Base-by-base conservation (phyloP, 768 basidiomycete species). In the Xerocomellus amylosporus region DNA sequence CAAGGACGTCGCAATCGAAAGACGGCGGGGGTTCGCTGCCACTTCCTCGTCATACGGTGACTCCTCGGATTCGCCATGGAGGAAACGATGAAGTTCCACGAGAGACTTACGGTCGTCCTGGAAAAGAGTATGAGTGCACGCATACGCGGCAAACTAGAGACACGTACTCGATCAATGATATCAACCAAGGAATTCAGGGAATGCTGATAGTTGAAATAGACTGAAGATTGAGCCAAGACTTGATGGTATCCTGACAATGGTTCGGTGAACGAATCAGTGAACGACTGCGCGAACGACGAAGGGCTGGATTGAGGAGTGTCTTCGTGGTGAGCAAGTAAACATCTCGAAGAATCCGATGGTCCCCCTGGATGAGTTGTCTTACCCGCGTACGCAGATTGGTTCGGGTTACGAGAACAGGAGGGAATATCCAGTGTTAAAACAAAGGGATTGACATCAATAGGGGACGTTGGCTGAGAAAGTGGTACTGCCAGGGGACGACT, bases 171-270 rank as follows among this genome's bases (percentile, higher is more conserved):
- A 65, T 91, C 88, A 34, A 93, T 75, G 55, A 93, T 90, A 64
- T 90, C 88, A 53, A 80, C 75, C 53, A 93, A 73, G n/a, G 90
- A 91, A 57, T 86, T 86, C 58, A 93, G 71, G 26, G 90, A 93
- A 57, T 88, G 83, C 53, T 89, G 85, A 63, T 90, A 91, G 57
- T 91, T 87, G 59, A 80, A 74, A 70, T 91, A 93, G 45, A 86
- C 78, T 22, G 75, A 61, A 2, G 84, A 84, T 51, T 70, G 65
- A 15, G 60, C 63, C 45, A 73, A 46, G 4, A 59, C 33, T 22
- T 61, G 56, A 31, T 59, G 56, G 40, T 54, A 71, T 2, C 57
- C 61, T 24, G 64, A 52, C 24, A 45, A 12, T 5, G 56, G 46
- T 36, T 56, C 68, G 14, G 60, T 19, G 22, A 58, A 51, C 28